phyloP scores from a whole-genome alignment of 768 basidiomycete genomes.

The Kwoniella heveanensis region DNA sequence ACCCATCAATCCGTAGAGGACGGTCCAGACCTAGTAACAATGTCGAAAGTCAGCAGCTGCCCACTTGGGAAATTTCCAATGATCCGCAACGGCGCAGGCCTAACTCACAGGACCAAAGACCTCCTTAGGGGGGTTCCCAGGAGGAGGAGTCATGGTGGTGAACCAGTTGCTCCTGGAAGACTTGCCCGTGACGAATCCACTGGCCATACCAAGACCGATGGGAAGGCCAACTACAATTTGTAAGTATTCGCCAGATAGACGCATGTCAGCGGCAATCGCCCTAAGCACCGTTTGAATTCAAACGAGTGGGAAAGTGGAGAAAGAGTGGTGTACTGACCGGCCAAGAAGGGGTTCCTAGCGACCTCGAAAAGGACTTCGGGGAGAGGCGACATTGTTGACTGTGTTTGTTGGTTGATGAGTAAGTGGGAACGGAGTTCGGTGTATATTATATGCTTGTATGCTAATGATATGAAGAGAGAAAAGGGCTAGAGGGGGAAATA shows the following conservation, averaged over 20 bases:
- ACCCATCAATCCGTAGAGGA: slow-evolving; percentile 60
- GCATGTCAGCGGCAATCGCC: slow-evolving; percentile 10
- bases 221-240: slow-evolving; percentile 61
- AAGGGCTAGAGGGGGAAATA: neutral
- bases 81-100: slow-evolving; percentile 55
- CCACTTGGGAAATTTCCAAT: neutral
- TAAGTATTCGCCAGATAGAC: too few relatives aligned
- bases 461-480: neutral
- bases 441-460: neutral
- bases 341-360: slow-evolving; percentile 63
- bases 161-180: slow-evolving; percentile 65
- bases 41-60: slow-evolving; percentile 1
- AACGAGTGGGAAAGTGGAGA: too few relatives aligned
- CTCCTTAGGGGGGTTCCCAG: slow-evolving; percentile 62
- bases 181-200: slow-evolving; percentile 61
- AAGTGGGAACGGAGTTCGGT: neutral
- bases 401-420: neutral
- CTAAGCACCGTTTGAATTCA: too few relatives aligned
- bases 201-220: slow-evolving; percentile 63
- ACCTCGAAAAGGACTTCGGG: slow-evolving; percentile 63
- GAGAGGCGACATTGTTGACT: slow-evolving; percentile 56
- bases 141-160: slow-evolving; percentile 62
- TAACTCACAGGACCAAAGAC: slow-evolving; percentile 66
- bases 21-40: slow-evolving; percentile 30
- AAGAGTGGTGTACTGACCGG: slow-evolving; percentile 50